A percentile compares a stretch with the other conserved stretches of the same genome.
Conservation (phyloP, 164 flowering plant species). For the Platanus orientalis region DNA sequence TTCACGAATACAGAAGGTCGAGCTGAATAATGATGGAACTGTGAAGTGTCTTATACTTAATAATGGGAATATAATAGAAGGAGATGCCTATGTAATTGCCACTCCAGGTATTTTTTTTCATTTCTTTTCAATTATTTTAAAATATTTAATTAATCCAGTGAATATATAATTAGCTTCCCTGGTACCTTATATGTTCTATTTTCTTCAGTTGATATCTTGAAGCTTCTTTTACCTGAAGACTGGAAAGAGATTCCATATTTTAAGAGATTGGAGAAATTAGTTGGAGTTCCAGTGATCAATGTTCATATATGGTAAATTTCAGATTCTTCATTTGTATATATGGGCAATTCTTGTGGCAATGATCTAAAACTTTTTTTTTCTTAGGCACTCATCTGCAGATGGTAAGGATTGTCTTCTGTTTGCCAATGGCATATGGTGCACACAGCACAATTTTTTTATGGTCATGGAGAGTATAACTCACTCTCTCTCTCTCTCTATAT, state of each 20-base stretch:
- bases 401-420: too few species aligned
- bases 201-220: conserved; percentile 77
- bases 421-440: too few species aligned
- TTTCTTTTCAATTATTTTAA: neutral
- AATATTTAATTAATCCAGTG: neutral
- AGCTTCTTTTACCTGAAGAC: conserved; percentile 82
- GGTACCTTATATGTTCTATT: conserved; percentile 14
- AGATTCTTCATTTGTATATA: conserved; percentile 6
- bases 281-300: conserved; percentile 96
- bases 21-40: conserved; percentile 71
- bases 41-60: conserved; percentile 63
- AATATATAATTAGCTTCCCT: neutral
- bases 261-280: conserved; percentile 82
- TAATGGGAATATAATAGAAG: conserved; percentile 62
- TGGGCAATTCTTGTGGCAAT: neutral
- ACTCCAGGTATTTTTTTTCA: conserved; percentile 62
- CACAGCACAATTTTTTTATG: too few species aligned
- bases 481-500: too few species aligned
- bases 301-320: conserved; percentile 91
- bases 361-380: too few species aligned
- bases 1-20: conserved; percentile 77
- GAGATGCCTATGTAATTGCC: conserved; percentile 89
- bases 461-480: too few species aligned
- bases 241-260: conserved; percentile 88
- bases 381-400: too few species aligned